A percentile compares a stretch with the other conserved stretches of the same genome.
Evolutionary conservation across 2,329 filamentous ascomycete genomes (phyloP).

Genomic region (Venturia asperata): DNA sequence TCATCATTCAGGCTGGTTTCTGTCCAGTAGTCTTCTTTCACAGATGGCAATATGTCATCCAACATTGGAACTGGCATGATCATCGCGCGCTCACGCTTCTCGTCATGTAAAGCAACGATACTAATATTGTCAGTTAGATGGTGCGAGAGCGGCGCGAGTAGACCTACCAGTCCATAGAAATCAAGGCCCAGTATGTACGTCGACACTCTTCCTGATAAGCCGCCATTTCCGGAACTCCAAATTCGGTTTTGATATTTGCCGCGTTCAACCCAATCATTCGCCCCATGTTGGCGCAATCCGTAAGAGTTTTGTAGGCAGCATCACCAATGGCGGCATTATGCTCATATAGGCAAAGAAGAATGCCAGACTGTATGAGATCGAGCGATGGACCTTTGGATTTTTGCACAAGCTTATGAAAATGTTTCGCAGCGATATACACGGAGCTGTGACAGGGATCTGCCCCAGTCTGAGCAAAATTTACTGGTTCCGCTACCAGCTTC

Average conservation of each 20-base stretch:
- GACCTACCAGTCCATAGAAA: conserved; percentile 17
- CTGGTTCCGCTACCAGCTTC: conserved; percentile 14
- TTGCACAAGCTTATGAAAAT: conserved; percentile 1
- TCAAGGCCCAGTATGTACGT: conserved; percentile 16
- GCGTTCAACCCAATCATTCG: conserved; percentile 9
- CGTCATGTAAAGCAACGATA: conserved; percentile 17
- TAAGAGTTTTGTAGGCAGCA: conserved; percentile 11
- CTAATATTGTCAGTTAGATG: conserved; percentile 3
- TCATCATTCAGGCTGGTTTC: conserved; percentile 1
- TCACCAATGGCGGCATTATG: conserved; percentile 14
- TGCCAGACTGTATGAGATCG: conserved; percentile 17
- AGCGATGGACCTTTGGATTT: conserved; percentile 14
- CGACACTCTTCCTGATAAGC: conserved; percentile 14
- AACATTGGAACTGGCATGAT: conserved; percentile 12
- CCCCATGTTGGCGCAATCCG: conserved; percentile 7
- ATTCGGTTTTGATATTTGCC: not conserved
- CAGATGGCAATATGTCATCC: conserved; percentile 17
- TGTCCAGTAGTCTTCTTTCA: conserved; percentile 7
- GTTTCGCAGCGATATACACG: conserved; percentile 10
- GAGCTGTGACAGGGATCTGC: not conserved
- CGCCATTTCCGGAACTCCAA: not conserved
- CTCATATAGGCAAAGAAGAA: conserved; percentile 17
- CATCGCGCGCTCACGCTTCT: conserved; percentile 15
- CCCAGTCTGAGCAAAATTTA: conserved; percentile 4
- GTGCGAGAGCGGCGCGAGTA: no score